These are phyloP conservation scores for Verticillium nonalfalfae DNA, from an alignment of 2,329 filamentous ascomycete genomes.

Conservation along the genomic window DNA sequence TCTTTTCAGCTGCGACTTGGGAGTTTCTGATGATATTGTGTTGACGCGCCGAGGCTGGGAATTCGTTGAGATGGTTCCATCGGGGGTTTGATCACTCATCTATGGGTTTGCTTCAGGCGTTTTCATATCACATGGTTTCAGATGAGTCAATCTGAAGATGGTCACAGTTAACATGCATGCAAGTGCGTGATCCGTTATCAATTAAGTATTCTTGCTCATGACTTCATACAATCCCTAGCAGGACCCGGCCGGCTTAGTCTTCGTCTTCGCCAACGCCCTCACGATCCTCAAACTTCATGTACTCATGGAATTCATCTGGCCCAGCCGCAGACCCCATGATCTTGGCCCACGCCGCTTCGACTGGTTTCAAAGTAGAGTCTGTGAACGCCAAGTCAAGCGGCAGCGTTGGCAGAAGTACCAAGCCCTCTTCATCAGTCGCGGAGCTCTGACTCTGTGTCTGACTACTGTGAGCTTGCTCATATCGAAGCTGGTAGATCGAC, in stretches of 20 bases:
- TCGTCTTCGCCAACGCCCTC: constrained; percentile 52
- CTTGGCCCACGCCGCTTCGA: constrained; percentile 64
- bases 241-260: not conserved
- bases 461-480: constrained; percentile 40
- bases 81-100: not conserved
- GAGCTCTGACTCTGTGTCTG: too few relatives aligned
- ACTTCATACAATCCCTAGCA: constrained; percentile 31
- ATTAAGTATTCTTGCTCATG: constrained; percentile 10
- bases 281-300: constrained; percentile 75
- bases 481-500: constrained; percentile 46
- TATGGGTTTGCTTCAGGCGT: not conserved
- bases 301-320: constrained; percentile 38
- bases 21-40: not conserved
- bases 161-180: not conserved
- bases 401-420: constrained; percentile 48
- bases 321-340: constrained; percentile 47
- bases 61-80: not conserved
- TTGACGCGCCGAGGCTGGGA: not conserved
- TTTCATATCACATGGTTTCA: not conserved
- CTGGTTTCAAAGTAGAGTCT: constrained; percentile 60
- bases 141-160: not conserved
- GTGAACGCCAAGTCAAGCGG: constrained; percentile 66
- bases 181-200: not conserved
- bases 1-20: not conserved
- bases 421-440: constrained; percentile 32